phyloP scores from a whole-genome alignment of 169 alveolate genomes.

The Plasmodium coatneyi region DNA sequence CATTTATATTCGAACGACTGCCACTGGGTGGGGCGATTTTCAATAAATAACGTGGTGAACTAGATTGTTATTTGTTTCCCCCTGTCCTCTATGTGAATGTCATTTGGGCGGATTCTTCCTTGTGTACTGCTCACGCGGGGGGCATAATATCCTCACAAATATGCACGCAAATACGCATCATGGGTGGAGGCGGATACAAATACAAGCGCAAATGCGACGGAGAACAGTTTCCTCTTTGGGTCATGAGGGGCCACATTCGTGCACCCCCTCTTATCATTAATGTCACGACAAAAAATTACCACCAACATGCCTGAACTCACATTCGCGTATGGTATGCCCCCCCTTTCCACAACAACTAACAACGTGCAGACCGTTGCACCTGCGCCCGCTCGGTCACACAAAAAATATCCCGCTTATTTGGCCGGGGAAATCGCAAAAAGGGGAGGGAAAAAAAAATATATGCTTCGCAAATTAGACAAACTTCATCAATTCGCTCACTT shows the following conservation, averaged over 20 bases:
- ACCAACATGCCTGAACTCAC: neutral
- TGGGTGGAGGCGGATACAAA: no score
- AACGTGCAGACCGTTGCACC: slow-evolving; percentile 4
- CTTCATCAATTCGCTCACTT: neutral
- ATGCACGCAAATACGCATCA: neutral
- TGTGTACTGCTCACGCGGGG: neutral
- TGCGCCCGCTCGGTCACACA: neutral
- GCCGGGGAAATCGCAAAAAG: neutral
- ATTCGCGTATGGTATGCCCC: neutral
- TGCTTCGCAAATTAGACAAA: neutral
- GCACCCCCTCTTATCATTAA: neutral
- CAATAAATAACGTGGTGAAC: neutral
- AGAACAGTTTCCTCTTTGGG: neutral
- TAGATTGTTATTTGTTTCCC: neutral
- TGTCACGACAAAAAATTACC: neutral
- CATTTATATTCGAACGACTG: neutral
- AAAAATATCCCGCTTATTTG: neutral
- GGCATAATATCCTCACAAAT: neutral
- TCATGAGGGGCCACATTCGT: neutral
- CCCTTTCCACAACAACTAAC: neutral
- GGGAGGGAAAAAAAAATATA: neutral
- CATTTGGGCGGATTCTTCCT: neutral
- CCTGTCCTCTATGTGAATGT: neutral
- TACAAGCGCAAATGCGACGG: neutral
- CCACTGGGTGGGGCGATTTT: neutral